Evolutionary conservation across 768 basidiomycete species (phyloP), one percentile per base, ranked within the genome.

Genomic region (Calvatia gigantea): DNA sequence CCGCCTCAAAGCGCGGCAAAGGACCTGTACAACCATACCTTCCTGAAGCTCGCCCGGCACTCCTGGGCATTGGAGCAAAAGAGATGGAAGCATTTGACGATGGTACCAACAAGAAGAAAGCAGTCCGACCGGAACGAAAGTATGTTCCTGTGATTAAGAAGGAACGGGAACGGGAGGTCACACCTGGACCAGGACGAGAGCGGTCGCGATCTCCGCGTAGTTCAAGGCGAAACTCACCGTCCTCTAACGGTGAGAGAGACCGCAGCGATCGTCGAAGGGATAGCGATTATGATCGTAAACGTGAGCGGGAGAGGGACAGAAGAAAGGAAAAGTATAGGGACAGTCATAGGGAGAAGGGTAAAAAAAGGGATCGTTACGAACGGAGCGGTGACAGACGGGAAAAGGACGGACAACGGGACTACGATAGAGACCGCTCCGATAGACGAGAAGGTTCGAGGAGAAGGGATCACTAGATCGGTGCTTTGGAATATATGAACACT

Each of bases 41-140:
- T 0, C 97, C 97, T 0, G 73, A 79, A 52, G 75, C 89, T 2
- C 80, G 97, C 14, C 94, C 96, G 0, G 86, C 94, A 0, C 70
- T 98, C 11, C 73, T 98, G 8, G 97, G 96, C 0, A 88, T 99
- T 27, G 95, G 97, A 2, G 97, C 97, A 2, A 98, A 97, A 65
- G 89, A 95, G 63, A 79, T 80, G 60, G 85, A 89, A 63, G 76
- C 81, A 0, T 77, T 82, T 4, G 87, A 91, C 55, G 84, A 90
- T 58, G 89, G 88, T 17, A 82, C 73, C 62, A 75, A 67, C 67
- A 82, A 76, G 71, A 80, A 75, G 64, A 70, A 70, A 56, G 71
- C 66, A 61, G 78, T 71, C 62, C 73, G 78, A 29, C 80, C 81
- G 2, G 90, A 92, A 52, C 84, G 82, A 72, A 81, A 84, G 62